A percentile compares a stretch with the other conserved stretches of the same genome.
These are phyloP conservation scores for Heterobasidion parviporum DNA, from an alignment of 1,284 basidiomycete genomes.

Conservation along the genomic window DNA sequence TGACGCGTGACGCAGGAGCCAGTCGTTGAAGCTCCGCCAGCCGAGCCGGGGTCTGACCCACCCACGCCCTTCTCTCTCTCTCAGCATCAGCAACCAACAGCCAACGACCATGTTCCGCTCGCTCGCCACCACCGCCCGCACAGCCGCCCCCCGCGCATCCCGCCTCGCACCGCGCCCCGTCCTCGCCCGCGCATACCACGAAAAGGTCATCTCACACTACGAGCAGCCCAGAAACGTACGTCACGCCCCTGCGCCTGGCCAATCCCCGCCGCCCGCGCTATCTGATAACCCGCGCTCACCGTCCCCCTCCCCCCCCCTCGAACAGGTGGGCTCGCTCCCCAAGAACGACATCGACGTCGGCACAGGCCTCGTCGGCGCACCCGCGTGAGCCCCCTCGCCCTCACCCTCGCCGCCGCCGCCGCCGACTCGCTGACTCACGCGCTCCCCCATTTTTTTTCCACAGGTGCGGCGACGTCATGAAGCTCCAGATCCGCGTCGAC, in stretches of 20 bases:
- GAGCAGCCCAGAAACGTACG: slow-evolving; percentile 90
- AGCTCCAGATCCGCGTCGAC: slow-evolving; percentile 96
- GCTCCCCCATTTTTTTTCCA: slow-evolving; percentile 11
- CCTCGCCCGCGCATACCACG: slow-evolving; percentile 71
- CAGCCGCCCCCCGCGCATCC: slow-evolving; percentile 31
- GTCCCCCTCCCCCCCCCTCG: neutral
- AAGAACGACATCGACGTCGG: slow-evolving; percentile 91
- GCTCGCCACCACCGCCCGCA: slow-evolving; percentile 39
- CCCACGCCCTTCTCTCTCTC: neutral
- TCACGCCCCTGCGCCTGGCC: slow-evolving; percentile 19
- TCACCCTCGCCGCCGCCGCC: slow-evolving; percentile 1
- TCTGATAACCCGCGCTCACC: slow-evolving; percentile 41
- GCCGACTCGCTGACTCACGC: neutral
- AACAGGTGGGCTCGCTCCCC: slow-evolving; percentile 88
- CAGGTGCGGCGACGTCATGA: slow-evolving; percentile 94
- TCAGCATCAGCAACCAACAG: too few relatives aligned
- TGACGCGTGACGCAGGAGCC: neutral
- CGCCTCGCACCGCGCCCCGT: slow-evolving; percentile 36
- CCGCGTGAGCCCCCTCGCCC: slow-evolving; percentile 66
- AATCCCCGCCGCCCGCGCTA: slow-evolving; percentile 26
- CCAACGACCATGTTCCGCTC: slow-evolving; percentile 54
- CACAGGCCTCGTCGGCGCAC: slow-evolving; percentile 96
- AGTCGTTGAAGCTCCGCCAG: neutral
- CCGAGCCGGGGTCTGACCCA: neutral
- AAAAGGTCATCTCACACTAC: slow-evolving; percentile 94